Evolutionary conservation across 2,329 filamentous ascomycete species (phyloP).

Genomic region (Neospermospora avenae): DNA sequence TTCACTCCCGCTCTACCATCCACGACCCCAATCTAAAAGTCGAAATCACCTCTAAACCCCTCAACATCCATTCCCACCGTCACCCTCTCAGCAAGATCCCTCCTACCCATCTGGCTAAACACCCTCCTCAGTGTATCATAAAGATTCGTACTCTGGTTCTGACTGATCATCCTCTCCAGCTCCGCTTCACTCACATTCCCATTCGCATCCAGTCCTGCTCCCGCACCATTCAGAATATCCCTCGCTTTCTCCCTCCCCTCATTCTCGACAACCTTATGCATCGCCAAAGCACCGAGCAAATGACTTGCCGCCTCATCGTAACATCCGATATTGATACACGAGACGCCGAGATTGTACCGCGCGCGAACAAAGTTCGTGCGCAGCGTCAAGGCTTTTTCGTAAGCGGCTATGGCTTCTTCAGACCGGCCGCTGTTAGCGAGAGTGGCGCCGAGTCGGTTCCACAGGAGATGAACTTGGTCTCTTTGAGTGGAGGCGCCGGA

Average conservation of each 20-base stretch:
- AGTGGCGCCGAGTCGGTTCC: slow-evolving; percentile 95
- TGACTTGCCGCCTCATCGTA: slow-evolving; percentile 91
- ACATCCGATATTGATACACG: slow-evolving; percentile 96
- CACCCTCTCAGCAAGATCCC: slow-evolving; percentile 85
- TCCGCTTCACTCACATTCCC: slow-evolving; percentile 62
- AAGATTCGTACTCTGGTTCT: slow-evolving; percentile 95
- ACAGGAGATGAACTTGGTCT: slow-evolving; percentile 87
- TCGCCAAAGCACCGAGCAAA: slow-evolving; percentile 83
- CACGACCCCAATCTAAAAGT: slow-evolving; percentile 53
- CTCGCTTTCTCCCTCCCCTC: slow-evolving; percentile 79
- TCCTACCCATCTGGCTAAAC: slow-evolving; percentile 92
- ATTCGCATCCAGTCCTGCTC: slow-evolving; percentile 40
- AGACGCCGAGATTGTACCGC: slow-evolving; percentile 93
- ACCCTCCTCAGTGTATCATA: slow-evolving; percentile 92
- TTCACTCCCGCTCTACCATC: not conserved
- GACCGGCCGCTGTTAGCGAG: slow-evolving; percentile 90
- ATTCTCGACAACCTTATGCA: slow-evolving; percentile 92
- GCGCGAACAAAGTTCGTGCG: slow-evolving; percentile 96
- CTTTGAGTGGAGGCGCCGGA: slow-evolving; percentile 78
- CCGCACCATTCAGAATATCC: slow-evolving; percentile 67
- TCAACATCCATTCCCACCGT: slow-evolving; percentile 88
- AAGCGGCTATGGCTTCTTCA: slow-evolving; percentile 95
- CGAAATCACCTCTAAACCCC: slow-evolving; percentile 84
- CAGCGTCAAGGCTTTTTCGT: slow-evolving; percentile 85
- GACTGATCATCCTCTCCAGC: slow-evolving; percentile 82